These are phyloP conservation scores for Ustilago cynodontis DNA, from an alignment of 1,284 basidiomycete genomes.

Conservation along the genomic window DNA sequence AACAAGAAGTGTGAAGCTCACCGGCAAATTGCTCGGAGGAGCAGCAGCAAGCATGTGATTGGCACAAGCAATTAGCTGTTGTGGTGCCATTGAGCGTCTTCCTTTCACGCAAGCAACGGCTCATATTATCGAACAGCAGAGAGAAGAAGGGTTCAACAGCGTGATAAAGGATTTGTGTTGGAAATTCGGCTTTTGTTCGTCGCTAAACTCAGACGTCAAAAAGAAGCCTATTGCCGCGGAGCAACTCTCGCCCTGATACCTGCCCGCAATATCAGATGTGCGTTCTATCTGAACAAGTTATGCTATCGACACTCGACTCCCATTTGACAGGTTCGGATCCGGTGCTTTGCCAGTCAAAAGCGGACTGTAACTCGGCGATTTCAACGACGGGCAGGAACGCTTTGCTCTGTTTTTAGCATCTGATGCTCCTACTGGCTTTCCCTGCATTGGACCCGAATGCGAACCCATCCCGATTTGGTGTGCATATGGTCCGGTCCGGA, in stretches of 20 bases:
- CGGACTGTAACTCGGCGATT: neutral
- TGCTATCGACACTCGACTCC: neutral
- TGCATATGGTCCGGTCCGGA: neutral
- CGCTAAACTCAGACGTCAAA: slow-evolving; percentile 2
- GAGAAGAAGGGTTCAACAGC: neutral
- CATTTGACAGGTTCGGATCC: neutral
- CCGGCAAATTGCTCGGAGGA: too few species aligned
- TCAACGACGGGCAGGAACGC: neutral
- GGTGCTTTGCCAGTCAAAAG: neutral
- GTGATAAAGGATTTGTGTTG: neutral
- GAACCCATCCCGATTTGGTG: neutral
- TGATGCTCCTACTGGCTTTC: neutral
- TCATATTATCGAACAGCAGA: neutral
- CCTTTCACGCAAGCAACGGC: neutral
- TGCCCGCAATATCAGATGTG: too few species aligned
- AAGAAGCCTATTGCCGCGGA: neutral
- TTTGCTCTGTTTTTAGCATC: neutral
- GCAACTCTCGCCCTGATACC: too few species aligned
- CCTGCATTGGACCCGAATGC: neutral
- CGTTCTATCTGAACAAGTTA: too few species aligned
- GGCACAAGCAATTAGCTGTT: slow-evolving; percentile 1
- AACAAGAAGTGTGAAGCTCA: too few species aligned
- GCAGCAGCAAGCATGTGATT: neutral
- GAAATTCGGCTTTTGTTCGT: slow-evolving; percentile 4
- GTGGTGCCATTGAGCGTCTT: neutral